These are phyloP conservation scores for Penicillium sp. DNA, from an alignment of 2,329 filamentous ascomycete species.

Conservation along the genomic window DNA sequence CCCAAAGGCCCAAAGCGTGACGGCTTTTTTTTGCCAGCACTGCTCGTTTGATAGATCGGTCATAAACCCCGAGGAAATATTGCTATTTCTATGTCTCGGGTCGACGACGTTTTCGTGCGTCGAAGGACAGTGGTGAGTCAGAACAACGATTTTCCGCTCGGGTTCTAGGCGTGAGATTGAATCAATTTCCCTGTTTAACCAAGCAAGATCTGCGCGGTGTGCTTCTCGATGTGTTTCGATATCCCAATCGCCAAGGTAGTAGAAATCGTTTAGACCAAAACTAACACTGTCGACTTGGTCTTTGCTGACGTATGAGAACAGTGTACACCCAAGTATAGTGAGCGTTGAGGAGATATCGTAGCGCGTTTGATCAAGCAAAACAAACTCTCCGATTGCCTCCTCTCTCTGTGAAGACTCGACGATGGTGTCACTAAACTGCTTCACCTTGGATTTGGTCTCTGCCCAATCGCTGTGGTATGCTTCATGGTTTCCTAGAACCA, in stretches of 20 bases:
- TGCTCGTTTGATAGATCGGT: slow-evolving; percentile 38
- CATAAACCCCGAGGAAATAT: slow-evolving; percentile 36
- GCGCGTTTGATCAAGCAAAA: slow-evolving; percentile 39
- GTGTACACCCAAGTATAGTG: slow-evolving; percentile 45
- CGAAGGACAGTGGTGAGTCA: slow-evolving; percentile 38
- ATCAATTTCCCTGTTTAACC: slow-evolving; percentile 38
- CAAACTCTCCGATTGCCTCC: slow-evolving; percentile 30
- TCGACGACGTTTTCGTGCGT: slow-evolving; percentile 23
- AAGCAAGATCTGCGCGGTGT: slow-evolving; percentile 32
- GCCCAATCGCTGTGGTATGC: slow-evolving; percentile 40
- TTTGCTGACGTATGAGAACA: slow-evolving; percentile 48
- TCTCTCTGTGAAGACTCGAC: slow-evolving; percentile 11
- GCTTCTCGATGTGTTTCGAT: slow-evolving; percentile 28
- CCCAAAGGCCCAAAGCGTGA: slow-evolving; percentile 47
- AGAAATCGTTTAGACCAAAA: slow-evolving; percentile 51
- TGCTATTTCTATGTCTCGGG: slow-evolving; percentile 29
- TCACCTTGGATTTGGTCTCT: slow-evolving; percentile 20
- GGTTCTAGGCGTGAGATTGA: slow-evolving; percentile 27
- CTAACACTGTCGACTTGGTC: slow-evolving; percentile 37
- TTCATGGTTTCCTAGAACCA: slow-evolving; percentile 57
- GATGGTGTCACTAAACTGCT: slow-evolving; percentile 23
- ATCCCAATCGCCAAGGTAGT: slow-evolving; percentile 38
- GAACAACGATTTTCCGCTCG: slow-evolving; percentile 32
- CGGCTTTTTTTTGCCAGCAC: slow-evolving; percentile 37
- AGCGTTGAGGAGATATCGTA: slow-evolving; percentile 35